A percentile compares a stretch with the other conserved stretches of the same genome.
Evolutionary conservation across 2,329 filamentous ascomycete species (phyloP).

Genomic region (Drechslerella stenobrocha): DNA sequence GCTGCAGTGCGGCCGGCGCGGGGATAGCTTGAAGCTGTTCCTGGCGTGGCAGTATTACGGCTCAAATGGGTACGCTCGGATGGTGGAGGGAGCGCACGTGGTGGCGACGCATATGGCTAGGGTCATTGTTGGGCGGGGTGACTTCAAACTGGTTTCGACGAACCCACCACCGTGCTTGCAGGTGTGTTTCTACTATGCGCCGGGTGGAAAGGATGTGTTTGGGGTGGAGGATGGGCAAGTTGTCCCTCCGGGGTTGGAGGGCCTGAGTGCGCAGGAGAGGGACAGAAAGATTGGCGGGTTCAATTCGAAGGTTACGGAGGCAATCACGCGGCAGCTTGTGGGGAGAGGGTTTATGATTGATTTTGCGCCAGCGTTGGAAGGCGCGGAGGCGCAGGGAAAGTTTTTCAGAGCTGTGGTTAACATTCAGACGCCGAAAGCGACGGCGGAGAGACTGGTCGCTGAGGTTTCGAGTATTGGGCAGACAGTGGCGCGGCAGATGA

Average conservation of each 20-base stretch:
- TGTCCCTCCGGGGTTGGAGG: constrained; percentile 20
- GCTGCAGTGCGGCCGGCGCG: constrained; percentile 85
- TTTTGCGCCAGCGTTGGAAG: constrained; percentile 61
- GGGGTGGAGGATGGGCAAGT: constrained; percentile 48
- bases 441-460: constrained; percentile 66
- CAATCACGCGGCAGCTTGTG: constrained; percentile 63
- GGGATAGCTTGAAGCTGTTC: constrained; percentile 83
- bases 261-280: constrained; percentile 7
- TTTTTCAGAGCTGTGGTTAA: constrained; percentile 73
- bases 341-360: constrained; percentile 70
- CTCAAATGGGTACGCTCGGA: constrained; percentile 65
- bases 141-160: constrained; percentile 72
- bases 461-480: constrained; percentile 61
- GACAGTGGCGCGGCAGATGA: constrained; percentile 54
- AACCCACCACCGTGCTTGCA: constrained; percentile 86
- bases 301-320: constrained; percentile 59
- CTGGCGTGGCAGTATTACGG: constrained; percentile 91
- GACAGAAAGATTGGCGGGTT: constrained; percentile 17
- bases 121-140: constrained; percentile 61
- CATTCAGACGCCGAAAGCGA: constrained; percentile 64
- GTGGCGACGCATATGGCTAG: constrained; percentile 70
- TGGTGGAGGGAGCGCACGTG: constrained; percentile 73
- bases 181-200: constrained; percentile 84
- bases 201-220: constrained; percentile 60
- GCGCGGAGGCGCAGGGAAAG: constrained; percentile 62